Conservation (phyloP, 257 asterid species). For the Thymus quinquecostatus region DNA sequence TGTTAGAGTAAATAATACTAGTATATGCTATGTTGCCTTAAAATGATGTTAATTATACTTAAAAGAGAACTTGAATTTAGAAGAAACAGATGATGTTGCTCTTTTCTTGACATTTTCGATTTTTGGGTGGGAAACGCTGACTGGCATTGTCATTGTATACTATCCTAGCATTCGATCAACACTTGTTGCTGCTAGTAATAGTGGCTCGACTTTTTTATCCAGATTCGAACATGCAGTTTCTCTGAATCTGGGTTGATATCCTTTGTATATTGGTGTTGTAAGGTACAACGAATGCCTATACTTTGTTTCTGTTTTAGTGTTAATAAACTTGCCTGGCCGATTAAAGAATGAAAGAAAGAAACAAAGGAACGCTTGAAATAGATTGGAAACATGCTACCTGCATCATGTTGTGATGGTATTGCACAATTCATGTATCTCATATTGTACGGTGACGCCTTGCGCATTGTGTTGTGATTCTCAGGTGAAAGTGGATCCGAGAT, state of each 20-base stretch:
- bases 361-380: too few species aligned
- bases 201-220: too few species aligned
- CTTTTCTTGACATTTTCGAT: neutral
- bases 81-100: neutral
- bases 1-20: too few species aligned
- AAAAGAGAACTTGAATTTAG: neutral
- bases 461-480: slow-evolving; percentile 31
- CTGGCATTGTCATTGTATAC: neutral
- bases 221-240: too few species aligned
- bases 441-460: too few species aligned
- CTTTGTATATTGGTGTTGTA: too few species aligned
- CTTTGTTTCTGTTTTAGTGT: too few species aligned
- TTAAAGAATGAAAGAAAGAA: too few species aligned
- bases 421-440: neutral
- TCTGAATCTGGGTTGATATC: too few species aligned
- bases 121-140: neutral
- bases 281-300: too few species aligned
- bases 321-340: too few species aligned
- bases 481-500: slow-evolving; percentile 84
- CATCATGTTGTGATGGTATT: neutral
- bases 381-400: neutral
- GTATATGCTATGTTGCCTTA: too few species aligned
- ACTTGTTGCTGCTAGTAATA: neutral
- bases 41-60: neutral
- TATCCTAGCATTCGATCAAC: slow-evolving; percentile 2